phyloP scores from a whole-genome alignment of 176 grass and related monocot genomes.

The Raddia guianensis region DNA sequence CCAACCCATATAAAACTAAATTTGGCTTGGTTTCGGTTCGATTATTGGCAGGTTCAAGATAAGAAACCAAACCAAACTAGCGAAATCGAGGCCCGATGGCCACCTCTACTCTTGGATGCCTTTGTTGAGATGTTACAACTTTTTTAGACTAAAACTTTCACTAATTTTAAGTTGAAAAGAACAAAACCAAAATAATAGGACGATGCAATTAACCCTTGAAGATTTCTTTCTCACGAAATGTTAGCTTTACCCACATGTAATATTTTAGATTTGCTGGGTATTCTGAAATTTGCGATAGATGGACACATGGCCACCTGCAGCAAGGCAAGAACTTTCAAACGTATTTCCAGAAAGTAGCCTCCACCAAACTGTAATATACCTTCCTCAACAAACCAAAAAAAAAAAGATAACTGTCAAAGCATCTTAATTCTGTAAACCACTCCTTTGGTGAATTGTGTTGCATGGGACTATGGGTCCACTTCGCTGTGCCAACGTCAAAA shows the following conservation, averaged over 20 bases:
- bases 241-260: background rate
- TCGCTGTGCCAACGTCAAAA: background rate
- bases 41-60: too few relatives aligned
- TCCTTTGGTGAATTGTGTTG: background rate
- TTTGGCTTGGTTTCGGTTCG: too few relatives aligned
- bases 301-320: background rate
- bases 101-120: too few relatives aligned
- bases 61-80: too few relatives aligned
- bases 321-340: constrained; percentile 3
- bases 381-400: constrained; percentile 8
- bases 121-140: too few relatives aligned
- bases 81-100: too few relatives aligned
- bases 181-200: too few relatives aligned
- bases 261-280: background rate
- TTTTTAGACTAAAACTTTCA: too few relatives aligned
- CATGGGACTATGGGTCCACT: background rate
- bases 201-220: background rate
- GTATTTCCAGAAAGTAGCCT: constrained; percentile 29
- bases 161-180: too few relatives aligned
- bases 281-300: background rate
- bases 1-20: too few relatives aligned
- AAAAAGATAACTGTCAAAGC: background rate
- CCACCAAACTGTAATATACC: constrained; percentile 2
- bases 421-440: background rate
- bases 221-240: background rate